Percentiles rank a stretch among this genome's conserved stretches.
Evolutionary conservation across 2,329 filamentous ascomycete genomes (phyloP).

Genomic region (Escovopsis sp.): DNA sequence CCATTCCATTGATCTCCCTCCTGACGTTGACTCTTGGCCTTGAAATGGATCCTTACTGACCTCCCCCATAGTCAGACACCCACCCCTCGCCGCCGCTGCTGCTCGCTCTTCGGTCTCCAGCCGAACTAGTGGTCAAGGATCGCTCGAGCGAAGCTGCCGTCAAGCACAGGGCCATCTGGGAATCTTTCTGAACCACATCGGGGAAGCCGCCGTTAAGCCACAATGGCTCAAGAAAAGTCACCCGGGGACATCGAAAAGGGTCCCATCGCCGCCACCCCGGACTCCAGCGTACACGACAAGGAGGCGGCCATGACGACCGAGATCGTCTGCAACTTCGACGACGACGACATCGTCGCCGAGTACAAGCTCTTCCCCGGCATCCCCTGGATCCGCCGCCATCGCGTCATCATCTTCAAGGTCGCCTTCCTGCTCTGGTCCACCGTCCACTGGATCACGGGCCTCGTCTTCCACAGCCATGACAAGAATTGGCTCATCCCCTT

Average conservation of each 20-base stretch:
- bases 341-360: too few species aligned
- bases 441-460: slow-evolving; percentile 62
- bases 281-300: slow-evolving; percentile 28
- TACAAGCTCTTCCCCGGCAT: slow-evolving; percentile 10
- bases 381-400: slow-evolving; percentile 30
- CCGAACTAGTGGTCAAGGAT: too few species aligned
- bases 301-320: slow-evolving; percentile 7
- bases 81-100: too few species aligned
- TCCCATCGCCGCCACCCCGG: slow-evolving; percentile 14
- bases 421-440: slow-evolving; percentile 27
- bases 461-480: slow-evolving; percentile 57
- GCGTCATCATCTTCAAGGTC: slow-evolving; percentile 29
- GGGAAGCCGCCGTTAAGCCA: slow-evolving; percentile 16
- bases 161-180: slow-evolving; percentile 27
- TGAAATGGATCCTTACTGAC: too few species aligned
- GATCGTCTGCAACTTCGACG: too few species aligned
- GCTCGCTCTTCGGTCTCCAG: too few species aligned
- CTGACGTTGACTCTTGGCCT: too few species aligned
- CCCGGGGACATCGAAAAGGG: slow-evolving; percentile 12
- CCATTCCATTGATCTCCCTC: too few species aligned
- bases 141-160: slow-evolving; percentile 22
- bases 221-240: too few species aligned
- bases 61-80: too few species aligned
- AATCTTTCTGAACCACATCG: too few species aligned
- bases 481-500: slow-evolving; percentile 76